Base-by-base conservation (phyloP, 228 moss, liverwort and hornwort genomes). In the Sphagnum magellanicum region DNA sequence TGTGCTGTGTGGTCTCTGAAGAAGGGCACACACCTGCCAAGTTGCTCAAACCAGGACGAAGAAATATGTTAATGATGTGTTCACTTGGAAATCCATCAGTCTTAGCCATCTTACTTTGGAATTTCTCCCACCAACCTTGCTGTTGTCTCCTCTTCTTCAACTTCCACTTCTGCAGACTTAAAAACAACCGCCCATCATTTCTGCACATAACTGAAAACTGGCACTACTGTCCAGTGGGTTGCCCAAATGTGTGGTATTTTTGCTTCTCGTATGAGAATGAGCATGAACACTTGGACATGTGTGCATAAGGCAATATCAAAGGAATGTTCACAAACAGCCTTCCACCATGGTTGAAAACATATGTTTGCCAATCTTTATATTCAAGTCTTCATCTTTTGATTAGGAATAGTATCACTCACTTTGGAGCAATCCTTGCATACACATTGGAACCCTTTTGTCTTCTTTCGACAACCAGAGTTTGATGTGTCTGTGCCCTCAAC, bases 81-180 rank as follows among this genome's bases (percentile, higher is more conserved):
- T 85, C 85, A 60, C 79, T 59, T 50, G 85, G 81, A 60, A 85
- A 85, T 12, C 75, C 79, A 51, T 73, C 67, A 68, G 79, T 75
- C n/a, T 63, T 14, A 52, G 74, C 74, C 67, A 85, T 73, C 67
- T 81, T 81, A 16, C 55, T 49, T 62, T 79, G 75, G 0, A 79
- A 79, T 57, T 78, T 77, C 16, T 8, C 57, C 86, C 82, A 86
- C 86, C 86, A 82, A 53, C 70, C 74, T 17, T 66, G 67, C 14
- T 71, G 77, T 63, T 61, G 71, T 47, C 10, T 60, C 71, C 61
- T 49, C 71, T 65, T 66, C 8, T 78, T 82, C 50, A 68, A 53
- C 51, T 63, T 59, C 8, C 74, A 71, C 66, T 77, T 77, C 76
- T 71, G 75, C 63, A 51, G 32, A 55, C 63, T 32, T 32, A 32